Evolutionary conservation across 169 alveolate genomes (phyloP).

Genomic region (Plasmodium reichenowi): DNA sequence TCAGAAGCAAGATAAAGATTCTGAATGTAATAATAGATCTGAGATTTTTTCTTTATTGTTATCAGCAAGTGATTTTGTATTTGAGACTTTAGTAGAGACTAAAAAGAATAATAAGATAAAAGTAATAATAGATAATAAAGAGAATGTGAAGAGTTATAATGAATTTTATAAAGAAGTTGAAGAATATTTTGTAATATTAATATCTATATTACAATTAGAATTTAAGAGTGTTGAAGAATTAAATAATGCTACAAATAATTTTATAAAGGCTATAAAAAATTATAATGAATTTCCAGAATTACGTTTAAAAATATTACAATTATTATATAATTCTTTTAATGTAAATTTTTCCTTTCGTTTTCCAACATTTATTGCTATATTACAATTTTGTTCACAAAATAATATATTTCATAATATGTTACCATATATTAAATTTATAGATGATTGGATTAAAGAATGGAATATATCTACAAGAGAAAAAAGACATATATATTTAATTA

Average conservation of each 20-base stretch:
- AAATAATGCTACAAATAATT: conserved; percentile 82
- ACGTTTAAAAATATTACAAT: conserved; percentile 79
- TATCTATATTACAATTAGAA: conserved; percentile 83
- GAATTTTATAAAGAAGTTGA: conserved; percentile 79
- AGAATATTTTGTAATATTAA: conserved; percentile 85
- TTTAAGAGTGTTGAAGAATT: conserved; percentile 82
- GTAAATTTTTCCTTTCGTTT: conserved; percentile 81
- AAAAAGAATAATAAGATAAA: conserved; percentile 80
- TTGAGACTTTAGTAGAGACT: conserved; percentile 82
- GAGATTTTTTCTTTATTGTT: conserved; percentile 82
- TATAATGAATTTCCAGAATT: conserved; percentile 80
- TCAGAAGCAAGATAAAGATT: conserved; percentile 84
- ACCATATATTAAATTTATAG: conserved; percentile 77
- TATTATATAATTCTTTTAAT: conserved; percentile 83
- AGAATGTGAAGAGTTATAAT: conserved; percentile 29
- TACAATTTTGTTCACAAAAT: conserved; percentile 83
- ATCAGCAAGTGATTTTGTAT: conserved; percentile 81
- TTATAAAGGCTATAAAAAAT: conserved; percentile 77
- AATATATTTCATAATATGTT: conserved; percentile 79
- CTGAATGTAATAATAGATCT: conserved; percentile 81
- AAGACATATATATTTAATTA: conserved; percentile 78
- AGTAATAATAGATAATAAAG: conserved; percentile 74
- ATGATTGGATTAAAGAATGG: conserved; percentile 85
- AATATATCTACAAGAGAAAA: conserved; percentile 76
- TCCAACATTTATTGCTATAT: conserved; percentile 78